These are phyloP conservation scores for Pulveroboletus sp. DNA, from an alignment of 768 basidiomycete genomes.

Conservation along the genomic window DNA sequence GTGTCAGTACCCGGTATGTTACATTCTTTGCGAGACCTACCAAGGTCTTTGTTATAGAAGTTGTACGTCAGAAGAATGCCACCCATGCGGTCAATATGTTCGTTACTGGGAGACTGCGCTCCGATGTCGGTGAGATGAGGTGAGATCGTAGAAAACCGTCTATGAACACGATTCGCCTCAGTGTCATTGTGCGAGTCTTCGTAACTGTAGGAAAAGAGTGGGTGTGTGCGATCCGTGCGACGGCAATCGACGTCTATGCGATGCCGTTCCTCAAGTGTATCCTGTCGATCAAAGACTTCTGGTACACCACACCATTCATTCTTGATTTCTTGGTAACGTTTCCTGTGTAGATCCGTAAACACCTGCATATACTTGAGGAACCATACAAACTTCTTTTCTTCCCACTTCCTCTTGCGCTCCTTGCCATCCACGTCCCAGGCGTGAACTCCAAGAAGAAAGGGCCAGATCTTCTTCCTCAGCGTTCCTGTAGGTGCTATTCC, in stretches of 20 bases:
- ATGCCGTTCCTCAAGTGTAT: slow-evolving; percentile 87
- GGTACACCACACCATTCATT: slow-evolving; percentile 80
- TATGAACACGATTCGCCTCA: slow-evolving; percentile 51
- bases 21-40: slow-evolving; percentile 41
- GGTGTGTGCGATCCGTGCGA: slow-evolving; percentile 92
- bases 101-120: slow-evolving; percentile 85
- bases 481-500: slow-evolving; percentile 56
- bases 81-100: slow-evolving; percentile 87
- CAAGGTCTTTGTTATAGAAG: slow-evolving; percentile 83
- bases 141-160: slow-evolving; percentile 69
- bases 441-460: slow-evolving; percentile 81
- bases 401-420: slow-evolving; percentile 62
- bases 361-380: not conserved
- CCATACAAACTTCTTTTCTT: slow-evolving; percentile 53
- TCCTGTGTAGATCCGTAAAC: slow-evolving; percentile 38
- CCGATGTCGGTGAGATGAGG: slow-evolving; percentile 72
- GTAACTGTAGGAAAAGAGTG: slow-evolving; percentile 66
- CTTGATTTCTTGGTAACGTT: slow-evolving; percentile 69
- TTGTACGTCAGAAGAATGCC: slow-evolving; percentile 89
- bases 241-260: slow-evolving; percentile 96
- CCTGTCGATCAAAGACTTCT: slow-evolving; percentile 76
- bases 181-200: slow-evolving; percentile 38
- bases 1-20: slow-evolving; percentile 12
- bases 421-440: slow-evolving; percentile 71
- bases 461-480: slow-evolving; percentile 81